Percentiles rank a stretch among this genome's conserved stretches.
Evolutionary conservation across 23 red algal species (phyloP).

Genomic region (Agarophyton chilense): DNA sequence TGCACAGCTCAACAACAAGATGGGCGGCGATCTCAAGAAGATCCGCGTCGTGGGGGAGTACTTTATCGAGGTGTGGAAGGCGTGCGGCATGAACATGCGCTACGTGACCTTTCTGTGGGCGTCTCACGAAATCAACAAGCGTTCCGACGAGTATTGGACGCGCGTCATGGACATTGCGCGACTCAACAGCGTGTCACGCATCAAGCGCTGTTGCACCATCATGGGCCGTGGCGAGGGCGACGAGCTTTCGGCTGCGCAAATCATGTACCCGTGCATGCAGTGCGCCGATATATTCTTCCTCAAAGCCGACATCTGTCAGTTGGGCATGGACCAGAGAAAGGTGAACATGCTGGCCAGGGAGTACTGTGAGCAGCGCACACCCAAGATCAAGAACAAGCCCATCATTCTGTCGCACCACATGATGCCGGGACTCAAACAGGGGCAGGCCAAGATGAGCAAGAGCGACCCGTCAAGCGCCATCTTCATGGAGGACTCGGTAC

Average conservation of each 20-base stretch:
- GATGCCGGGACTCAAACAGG: slow-evolving; percentile 96
- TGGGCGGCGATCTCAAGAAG: slow-evolving; percentile 98
- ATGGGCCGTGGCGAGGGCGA: slow-evolving; percentile 96
- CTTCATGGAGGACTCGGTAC: slow-evolving; percentile 97
- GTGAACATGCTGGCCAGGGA: slow-evolving; percentile 99
- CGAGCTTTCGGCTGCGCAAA: slow-evolving; percentile 96
- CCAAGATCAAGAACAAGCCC: slow-evolving; percentile 95
- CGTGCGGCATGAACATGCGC: slow-evolving; percentile 98
- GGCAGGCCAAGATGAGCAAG: slow-evolving; percentile 99
- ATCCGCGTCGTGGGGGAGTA: slow-evolving; percentile 91
- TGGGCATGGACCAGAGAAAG: slow-evolving; percentile 99
- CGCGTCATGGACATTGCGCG: slow-evolving; percentile 96
- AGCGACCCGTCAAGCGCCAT: slow-evolving; percentile 95
- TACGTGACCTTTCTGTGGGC: slow-evolving; percentile 96
- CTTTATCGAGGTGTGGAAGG: slow-evolving; percentile 99
- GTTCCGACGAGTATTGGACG: slow-evolving; percentile 94
- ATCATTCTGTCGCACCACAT: slow-evolving; percentile 98
- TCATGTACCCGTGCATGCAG: slow-evolving; percentile 99
- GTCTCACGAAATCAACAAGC: slow-evolving; percentile 93
- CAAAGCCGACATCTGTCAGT: slow-evolving; percentile 96
- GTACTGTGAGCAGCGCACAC: slow-evolving; percentile 92
- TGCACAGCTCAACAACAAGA: slow-evolving; percentile 97
- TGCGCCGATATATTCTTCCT: slow-evolving; percentile 99
- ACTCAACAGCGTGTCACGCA: slow-evolving; percentile 80
- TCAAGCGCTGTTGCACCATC: slow-evolving; percentile 94